Base-by-base conservation (phyloP, 2,329 filamentous ascomycete species). In the Thelonectria discophora region DNA sequence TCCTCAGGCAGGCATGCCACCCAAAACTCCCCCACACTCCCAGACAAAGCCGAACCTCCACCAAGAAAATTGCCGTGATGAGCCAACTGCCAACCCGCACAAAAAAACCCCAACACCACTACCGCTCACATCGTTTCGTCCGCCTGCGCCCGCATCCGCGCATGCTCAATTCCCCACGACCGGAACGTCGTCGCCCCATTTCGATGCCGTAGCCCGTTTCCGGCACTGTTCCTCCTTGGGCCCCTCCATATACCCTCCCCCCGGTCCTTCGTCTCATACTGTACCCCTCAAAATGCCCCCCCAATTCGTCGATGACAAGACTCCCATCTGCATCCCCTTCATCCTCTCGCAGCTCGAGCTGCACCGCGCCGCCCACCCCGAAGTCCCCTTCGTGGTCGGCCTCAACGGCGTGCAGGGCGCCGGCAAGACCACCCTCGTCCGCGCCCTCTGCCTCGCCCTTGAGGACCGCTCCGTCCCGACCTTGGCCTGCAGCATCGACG, bases 331-430 rank as follows among this genome's bases (percentile, higher is more conserved):
- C 79, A 86, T 94, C 66, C 89, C 90, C 20, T 95, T 94, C 76
- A 90, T 93, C 63, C 82, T 91, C 37, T 79, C 85, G 40, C 85
- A 83, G 47, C 80, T 92, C 58, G 74, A 81, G 60, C 65, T 75
- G 37, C 85, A 90, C 73, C 79, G 79, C 63, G 59, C 73, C 55
- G 54, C 65, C 42, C 57, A 64, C 30, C 66, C 78, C 77, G 57
- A 67, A 70, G 84, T 84, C 18, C 93, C 93, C 27, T 73, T 97
- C 76, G 87, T 97, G 75, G 84, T 97, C 65, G 94, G 93, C 48
- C 85, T 98, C 71, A 97, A 96, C 71, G 94, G 94, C 63, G 88
- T 97, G 27, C 94, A 97, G 79, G 94, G 94, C 63, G 90, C 92
- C 39, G 94, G 94, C 68, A 97, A 98, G 81, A 96, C 94, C 3